Evolutionary conservation across 208 protist genomes (phyloP).

Genomic region (Leishmania tarentolae): DNA sequence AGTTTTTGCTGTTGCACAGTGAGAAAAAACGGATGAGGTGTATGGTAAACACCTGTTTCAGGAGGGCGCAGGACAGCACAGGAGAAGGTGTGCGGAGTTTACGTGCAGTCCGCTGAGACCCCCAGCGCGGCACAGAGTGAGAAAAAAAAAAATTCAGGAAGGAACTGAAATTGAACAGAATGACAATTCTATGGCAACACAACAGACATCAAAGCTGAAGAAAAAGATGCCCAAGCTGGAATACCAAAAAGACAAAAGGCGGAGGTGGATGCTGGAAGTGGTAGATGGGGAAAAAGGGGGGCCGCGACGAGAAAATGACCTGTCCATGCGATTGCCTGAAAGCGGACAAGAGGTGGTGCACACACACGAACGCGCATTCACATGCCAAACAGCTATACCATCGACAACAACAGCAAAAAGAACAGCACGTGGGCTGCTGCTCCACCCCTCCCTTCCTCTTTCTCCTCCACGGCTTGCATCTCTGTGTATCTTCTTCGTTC

Average conservation of each 20-base stretch:
- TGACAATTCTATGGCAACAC: slow-evolving; percentile 5
- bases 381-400: neutral
- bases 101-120: neutral
- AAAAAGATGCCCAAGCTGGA: neutral
- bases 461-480: neutral
- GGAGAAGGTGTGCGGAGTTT: neutral
- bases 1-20: neutral
- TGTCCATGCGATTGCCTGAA: neutral
- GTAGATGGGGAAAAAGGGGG: neutral
- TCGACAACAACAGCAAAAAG: neutral
- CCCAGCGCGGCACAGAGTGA: neutral
- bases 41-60: neutral
- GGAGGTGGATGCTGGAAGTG: neutral
- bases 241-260: neutral
- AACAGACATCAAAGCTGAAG: neutral
- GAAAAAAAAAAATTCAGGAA: neutral
- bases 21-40: neutral
- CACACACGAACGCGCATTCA: neutral
- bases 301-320: neutral
- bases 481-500: neutral
- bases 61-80: neutral
- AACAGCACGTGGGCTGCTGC: neutral
- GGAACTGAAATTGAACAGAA: neutral
- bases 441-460: neutral
- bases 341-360: neutral